A percentile compares a stretch with the other conserved stretches of the same genome.
phyloP scores from a whole-genome alignment of 2,329 filamentous ascomycete genomes.

The Talaromyces sp. region DNA sequence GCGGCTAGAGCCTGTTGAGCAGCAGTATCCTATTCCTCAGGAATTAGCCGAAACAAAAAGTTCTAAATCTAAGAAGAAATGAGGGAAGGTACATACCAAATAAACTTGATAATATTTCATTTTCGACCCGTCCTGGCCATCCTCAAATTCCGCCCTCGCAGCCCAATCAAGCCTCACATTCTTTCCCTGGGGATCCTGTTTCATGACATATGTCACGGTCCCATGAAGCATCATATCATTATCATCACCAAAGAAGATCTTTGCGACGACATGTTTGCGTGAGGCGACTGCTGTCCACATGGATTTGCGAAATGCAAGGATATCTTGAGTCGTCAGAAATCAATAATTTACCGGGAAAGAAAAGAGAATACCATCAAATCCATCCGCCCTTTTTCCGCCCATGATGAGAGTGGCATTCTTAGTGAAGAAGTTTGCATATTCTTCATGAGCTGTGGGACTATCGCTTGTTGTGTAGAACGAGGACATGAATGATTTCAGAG shows the following conservation, averaged over 20 bases:
- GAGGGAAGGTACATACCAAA: conserved; percentile 28
- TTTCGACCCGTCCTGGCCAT: conserved; percentile 25
- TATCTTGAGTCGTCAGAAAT: conserved; percentile 23
- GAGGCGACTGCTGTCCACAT: conserved; percentile 36
- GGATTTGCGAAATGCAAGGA: conserved; percentile 31
- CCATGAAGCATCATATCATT: conserved; percentile 39
- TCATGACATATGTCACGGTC: conserved; percentile 34
- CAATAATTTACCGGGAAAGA: background rate
- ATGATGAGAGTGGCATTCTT: conserved; percentile 37
- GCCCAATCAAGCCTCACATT: conserved; percentile 38
- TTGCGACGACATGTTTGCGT: conserved; percentile 30
- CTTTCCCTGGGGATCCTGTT: conserved; percentile 23
- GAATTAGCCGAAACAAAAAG: background rate
- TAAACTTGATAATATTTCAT: conserved; percentile 43
- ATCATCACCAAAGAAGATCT: conserved; percentile 32
- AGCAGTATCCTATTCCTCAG: conserved; percentile 17
- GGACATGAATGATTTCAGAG: conserved; percentile 31
- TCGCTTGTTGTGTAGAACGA: conserved; percentile 38
- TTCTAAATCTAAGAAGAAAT: background rate
- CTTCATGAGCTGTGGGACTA: conserved; percentile 32
- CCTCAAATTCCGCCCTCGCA: conserved; percentile 34
- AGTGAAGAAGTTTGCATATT: conserved; percentile 34
- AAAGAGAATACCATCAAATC: conserved; percentile 27
- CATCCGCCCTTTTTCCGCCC: conserved; percentile 34
- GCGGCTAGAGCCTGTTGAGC: conserved; percentile 15